phyloP scores from a whole-genome alignment of 495 filamentous ascomycete genomes.

The Usnea hakonensis region DNA sequence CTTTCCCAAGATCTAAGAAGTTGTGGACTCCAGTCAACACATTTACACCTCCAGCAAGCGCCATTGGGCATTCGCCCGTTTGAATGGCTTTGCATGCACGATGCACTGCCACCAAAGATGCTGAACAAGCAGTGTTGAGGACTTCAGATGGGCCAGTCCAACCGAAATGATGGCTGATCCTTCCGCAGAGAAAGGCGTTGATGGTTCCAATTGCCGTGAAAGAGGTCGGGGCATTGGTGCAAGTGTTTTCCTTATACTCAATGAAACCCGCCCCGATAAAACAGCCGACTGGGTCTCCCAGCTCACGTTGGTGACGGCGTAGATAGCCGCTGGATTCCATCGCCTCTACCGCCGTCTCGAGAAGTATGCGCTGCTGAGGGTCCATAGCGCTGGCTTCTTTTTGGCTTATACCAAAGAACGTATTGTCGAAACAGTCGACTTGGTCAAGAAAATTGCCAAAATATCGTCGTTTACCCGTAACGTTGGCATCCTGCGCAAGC shows the following conservation, averaged over 20 bases:
- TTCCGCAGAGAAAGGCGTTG: slow-evolving; percentile 26
- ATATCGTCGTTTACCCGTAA: slow-evolving; percentile 7
- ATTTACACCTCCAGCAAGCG: slow-evolving; percentile 38
- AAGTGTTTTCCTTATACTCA: slow-evolving; percentile 33
- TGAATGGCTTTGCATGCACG: slow-evolving; percentile 29
- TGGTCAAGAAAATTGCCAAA: slow-evolving; percentile 42
- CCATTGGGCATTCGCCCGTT: slow-evolving; percentile 32
- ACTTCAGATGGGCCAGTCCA: slow-evolving; percentile 42
- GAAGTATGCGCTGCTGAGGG: slow-evolving; percentile 44
- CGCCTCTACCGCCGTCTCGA: slow-evolving; percentile 44
- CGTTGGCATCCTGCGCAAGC: slow-evolving; percentile 7
- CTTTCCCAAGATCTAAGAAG: slow-evolving; percentile 33
- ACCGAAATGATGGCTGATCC: slow-evolving; percentile 34
- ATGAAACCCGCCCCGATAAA: slow-evolving; percentile 28
- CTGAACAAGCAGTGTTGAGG: slow-evolving; percentile 44
- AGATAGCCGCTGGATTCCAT: slow-evolving; percentile 41
- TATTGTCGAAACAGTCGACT: slow-evolving; percentile 42
- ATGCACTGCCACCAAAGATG: slow-evolving; percentile 37
- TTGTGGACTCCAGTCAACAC: slow-evolving; percentile 32
- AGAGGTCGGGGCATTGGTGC: slow-evolving; percentile 27
- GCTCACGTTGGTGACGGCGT: slow-evolving; percentile 8
- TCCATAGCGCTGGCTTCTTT: slow-evolving; percentile 45
- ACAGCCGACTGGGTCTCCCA: slow-evolving; percentile 29
- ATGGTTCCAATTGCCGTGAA: slow-evolving; percentile 30
- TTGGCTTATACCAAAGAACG: slow-evolving; percentile 44